These are phyloP conservation scores for Calycina herbarum DNA, from an alignment of 2,329 filamentous ascomycete species.

Conservation along the genomic window DNA sequence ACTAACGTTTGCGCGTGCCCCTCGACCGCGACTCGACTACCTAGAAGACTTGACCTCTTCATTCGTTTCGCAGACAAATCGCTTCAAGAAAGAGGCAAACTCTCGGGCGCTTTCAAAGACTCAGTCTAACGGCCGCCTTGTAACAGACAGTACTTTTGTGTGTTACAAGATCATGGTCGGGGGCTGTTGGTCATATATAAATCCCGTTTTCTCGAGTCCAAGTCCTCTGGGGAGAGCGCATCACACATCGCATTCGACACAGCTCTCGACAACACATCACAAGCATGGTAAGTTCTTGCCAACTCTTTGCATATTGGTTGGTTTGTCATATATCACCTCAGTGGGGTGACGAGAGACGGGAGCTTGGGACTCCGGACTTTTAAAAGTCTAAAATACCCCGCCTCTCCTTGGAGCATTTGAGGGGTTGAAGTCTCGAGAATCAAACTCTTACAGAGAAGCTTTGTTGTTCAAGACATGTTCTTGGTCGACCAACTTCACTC, in stretches of 20 bases:
- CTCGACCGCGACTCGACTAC: not conserved
- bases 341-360: not conserved
- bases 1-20: conserved; percentile 32
- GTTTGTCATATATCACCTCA: not conserved
- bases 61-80: not conserved
- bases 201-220: not conserved
- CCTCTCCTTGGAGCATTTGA: not conserved
- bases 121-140: conserved; percentile 3
- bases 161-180: not conserved
- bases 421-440: not conserved
- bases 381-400: not conserved
- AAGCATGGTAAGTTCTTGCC: conserved; percentile 28
- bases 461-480: not conserved
- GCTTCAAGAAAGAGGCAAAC: not conserved
- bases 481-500: not conserved
- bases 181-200: not conserved
- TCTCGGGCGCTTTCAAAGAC: conserved; percentile 5
- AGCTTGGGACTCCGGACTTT: not conserved
- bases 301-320: conserved; percentile 6
- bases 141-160: conserved; percentile 5
- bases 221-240: not conserved
- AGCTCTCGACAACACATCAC: conserved; percentile 16
- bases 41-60: not conserved
- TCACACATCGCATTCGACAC: conserved; percentile 3
- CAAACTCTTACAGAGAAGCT: not conserved